phyloP scores from a whole-genome alignment of 495 filamentous ascomycete genomes.

The Filosporella fistucella region DNA sequence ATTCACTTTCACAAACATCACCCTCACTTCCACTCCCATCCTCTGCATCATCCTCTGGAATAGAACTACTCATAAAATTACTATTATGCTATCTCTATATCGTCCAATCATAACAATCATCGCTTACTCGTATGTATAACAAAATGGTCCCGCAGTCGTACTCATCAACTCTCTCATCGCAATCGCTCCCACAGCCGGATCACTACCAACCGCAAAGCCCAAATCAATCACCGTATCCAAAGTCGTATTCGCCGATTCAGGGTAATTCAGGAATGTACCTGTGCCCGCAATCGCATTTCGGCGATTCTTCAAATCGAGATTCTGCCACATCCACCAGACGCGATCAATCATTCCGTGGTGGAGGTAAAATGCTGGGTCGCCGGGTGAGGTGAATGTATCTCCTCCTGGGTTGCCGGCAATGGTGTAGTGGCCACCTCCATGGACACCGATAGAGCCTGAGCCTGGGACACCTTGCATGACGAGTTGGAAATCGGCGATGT shows the following conservation, averaged over 20 bases:
- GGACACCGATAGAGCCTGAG: slow-evolving; percentile 29
- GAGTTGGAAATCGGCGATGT: slow-evolving; percentile 25
- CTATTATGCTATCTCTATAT: too few species aligned
- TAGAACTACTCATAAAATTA: too few species aligned
- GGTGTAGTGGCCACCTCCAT: slow-evolving; percentile 33
- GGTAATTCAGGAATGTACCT: background rate
- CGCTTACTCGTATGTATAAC: background rate
- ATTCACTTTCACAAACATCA: too few species aligned
- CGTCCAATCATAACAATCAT: background rate
- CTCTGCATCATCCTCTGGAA: too few species aligned
- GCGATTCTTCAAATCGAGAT: background rate
- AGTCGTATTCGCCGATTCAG: background rate
- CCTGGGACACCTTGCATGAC: slow-evolving; percentile 29
- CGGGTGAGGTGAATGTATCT: background rate
- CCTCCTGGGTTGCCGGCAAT: background rate
- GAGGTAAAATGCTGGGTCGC: slow-evolving; percentile 50
- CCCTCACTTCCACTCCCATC: too few species aligned
- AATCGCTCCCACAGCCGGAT: background rate
- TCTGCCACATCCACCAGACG: slow-evolving; percentile 54
- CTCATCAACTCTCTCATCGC: background rate
- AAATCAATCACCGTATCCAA: background rate
- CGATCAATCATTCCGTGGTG: slow-evolving; percentile 70
- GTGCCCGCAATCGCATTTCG: background rate
- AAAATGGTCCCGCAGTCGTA: background rate
- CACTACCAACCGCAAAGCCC: background rate